Base-by-base conservation (phyloP, 148 eudicot species). In the Gaultheria prostrata region DNA sequence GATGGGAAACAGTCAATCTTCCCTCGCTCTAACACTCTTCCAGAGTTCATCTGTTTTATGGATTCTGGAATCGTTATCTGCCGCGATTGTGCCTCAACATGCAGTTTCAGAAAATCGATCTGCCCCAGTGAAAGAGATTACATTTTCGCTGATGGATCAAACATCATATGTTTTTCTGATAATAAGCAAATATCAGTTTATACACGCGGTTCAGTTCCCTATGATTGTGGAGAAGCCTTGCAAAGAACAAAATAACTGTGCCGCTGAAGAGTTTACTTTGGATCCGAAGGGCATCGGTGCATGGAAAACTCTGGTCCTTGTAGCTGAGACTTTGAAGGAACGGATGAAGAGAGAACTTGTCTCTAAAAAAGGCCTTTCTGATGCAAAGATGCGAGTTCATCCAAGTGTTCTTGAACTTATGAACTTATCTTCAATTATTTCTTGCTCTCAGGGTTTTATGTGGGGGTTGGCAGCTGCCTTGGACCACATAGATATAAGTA, bases 61-160 rank as follows among this genome's bases (percentile, higher is more conserved):
- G 99, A 84, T 97, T 72, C 61, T 90, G 61, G 91, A 91, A 84
- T 97, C 98, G 15, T 70, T 95, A 83, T 80, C 82, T 78, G 85
- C 88, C 35, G 89, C 89, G 74, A 83, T 80, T 85, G 84, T 78
- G 61, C 50, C 89, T 84, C 86, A 83, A 61, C 87, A 82, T 33
- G 65, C 82, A 59, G 81, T 86, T 77, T 85, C 89, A 24, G 90
- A 87, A 78, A 88, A 89, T 57, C 48, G 79, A 53, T 79, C 72
- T 76, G 63, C 85, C 76, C 89, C 79, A 82, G 86, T 78, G 59
- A 89, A 87, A 84, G 84, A 79, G 79, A 83, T 90, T 86, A 79
- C 89, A 0, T 85, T 92, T 82, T 90, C 98, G 15, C 85, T 97
- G 88, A 89, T 91, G 90, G 94, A 97, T 92, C 91, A 93, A 74